Conservation (phyloP, 2,329 filamentous ascomycete species). For the Arthroderma sp. region DNA sequence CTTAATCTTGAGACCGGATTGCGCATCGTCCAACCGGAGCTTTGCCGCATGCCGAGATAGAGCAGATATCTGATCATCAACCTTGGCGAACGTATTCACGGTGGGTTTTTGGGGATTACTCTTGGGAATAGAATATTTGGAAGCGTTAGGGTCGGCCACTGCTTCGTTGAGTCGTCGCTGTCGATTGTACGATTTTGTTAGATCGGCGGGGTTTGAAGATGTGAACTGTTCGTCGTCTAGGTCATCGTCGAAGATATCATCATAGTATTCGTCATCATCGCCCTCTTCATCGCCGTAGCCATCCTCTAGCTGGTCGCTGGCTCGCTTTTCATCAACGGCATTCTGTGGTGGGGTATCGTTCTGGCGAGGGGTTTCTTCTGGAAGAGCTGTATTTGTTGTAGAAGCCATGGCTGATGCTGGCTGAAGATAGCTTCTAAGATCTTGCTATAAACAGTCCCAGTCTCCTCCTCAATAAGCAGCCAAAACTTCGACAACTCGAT, state of each 20-base stretch:
- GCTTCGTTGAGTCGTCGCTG: constrained; percentile 55
- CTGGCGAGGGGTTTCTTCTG: too few species aligned
- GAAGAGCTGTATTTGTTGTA: too few species aligned
- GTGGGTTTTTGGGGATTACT: constrained; percentile 66
- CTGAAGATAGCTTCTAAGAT: too few species aligned
- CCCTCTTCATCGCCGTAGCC: constrained; percentile 35
- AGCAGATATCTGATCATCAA: constrained; percentile 81
- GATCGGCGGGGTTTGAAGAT: constrained; percentile 48
- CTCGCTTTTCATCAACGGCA: neutral
- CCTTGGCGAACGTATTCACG: constrained; percentile 62
- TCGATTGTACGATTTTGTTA: constrained; percentile 80
- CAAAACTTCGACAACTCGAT: too few species aligned
- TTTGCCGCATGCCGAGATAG: constrained; percentile 75
- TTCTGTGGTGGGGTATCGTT: constrained; percentile 1
- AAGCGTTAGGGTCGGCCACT: constrained; percentile 31
- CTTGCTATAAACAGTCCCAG: too few species aligned
- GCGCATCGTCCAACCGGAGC: constrained; percentile 58
- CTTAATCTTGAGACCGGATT: constrained; percentile 39
- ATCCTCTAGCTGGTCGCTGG: constrained; percentile 17
- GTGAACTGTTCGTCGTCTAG: constrained; percentile 43
- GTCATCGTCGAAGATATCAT: constrained; percentile 43
- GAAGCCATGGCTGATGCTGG: too few species aligned
- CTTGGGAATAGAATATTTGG: constrained; percentile 49
- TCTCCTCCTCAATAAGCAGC: too few species aligned
- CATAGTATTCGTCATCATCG: constrained; percentile 49